Evolutionary conservation across 495 filamentous ascomycete genomes (phyloP).

Genomic region (Annulohypoxylon bovei): DNA sequence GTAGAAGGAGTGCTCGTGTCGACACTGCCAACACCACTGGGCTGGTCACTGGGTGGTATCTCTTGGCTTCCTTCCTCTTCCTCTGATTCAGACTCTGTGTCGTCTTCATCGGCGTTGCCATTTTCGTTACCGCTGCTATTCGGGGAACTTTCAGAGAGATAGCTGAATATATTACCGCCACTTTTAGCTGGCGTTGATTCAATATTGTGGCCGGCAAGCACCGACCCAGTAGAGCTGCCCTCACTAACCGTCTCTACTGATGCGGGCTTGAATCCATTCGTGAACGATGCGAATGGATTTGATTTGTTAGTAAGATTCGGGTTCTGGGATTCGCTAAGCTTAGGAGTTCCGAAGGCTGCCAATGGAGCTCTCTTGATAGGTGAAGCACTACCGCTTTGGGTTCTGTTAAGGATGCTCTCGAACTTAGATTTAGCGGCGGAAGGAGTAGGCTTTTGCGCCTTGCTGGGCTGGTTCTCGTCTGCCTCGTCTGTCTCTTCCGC

Average conservation of each 20-base stretch:
- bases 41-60: slow-evolving; percentile 44
- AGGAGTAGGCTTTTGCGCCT: slow-evolving; percentile 66
- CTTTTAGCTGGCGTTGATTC: slow-evolving; percentile 29
- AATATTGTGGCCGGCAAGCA: slow-evolving; percentile 28
- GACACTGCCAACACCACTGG: slow-evolving; percentile 46
- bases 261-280: slow-evolving; percentile 24
- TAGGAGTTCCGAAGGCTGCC: slow-evolving; percentile 36
- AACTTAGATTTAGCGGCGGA: slow-evolving; percentile 59
- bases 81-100: slow-evolving; percentile 56
- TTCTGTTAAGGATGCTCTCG: slow-evolving; percentile 57
- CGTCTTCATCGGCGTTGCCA: slow-evolving; percentile 57
- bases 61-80: slow-evolving; percentile 57
- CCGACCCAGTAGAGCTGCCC: slow-evolving; percentile 15
- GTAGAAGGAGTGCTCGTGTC: slow-evolving; percentile 47
- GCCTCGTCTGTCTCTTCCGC: slow-evolving; percentile 51
- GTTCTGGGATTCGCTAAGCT: slow-evolving; percentile 23
- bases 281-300: slow-evolving; percentile 40
- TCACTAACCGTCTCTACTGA: slow-evolving; percentile 12
- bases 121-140: slow-evolving; percentile 57
- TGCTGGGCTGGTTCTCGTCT: slow-evolving; percentile 68
- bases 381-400: slow-evolving; percentile 25
- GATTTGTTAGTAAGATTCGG: slow-evolving; percentile 43
- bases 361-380: slow-evolving; percentile 33
- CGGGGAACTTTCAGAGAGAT: slow-evolving; percentile 64
- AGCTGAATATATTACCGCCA: slow-evolving; percentile 67